Conservation (phyloP, 805 yeast species). For the Yarrowia keelungensis region DNA sequence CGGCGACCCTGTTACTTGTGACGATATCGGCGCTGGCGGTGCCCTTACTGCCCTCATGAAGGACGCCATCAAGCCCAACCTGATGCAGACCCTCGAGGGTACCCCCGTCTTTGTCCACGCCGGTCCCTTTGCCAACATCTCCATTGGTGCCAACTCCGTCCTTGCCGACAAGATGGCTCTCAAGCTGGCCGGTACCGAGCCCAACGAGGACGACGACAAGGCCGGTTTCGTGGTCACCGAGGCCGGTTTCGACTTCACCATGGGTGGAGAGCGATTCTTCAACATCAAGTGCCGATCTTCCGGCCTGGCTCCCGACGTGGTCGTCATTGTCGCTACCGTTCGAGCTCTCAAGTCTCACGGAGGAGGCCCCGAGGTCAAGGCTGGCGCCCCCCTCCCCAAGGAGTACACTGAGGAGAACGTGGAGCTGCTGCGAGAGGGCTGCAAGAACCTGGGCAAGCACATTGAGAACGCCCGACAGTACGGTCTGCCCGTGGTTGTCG, state of each 20-base stretch:
- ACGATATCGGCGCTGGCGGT: conserved; percentile 94
- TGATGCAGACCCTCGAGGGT: conserved; percentile 97
- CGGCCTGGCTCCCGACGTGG: conserved; percentile 86
- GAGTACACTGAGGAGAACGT: conserved; percentile 85
- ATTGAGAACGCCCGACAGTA: conserved; percentile 83
- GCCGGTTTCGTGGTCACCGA: conserved; percentile 92
- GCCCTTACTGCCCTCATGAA: conserved; percentile 92
- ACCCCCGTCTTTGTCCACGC: conserved; percentile 99
- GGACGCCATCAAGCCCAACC: conserved; percentile 94
- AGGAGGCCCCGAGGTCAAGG: conserved; percentile 96
- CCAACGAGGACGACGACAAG: conserved; percentile 51
- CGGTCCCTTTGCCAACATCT: conserved; percentile 97
- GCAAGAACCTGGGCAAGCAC: conserved; percentile 89
- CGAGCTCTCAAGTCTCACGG: conserved; percentile 96
- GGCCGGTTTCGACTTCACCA: conserved; percentile 98
- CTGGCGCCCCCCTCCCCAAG: conserved; percentile 84
- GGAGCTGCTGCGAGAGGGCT: conserved; percentile 77
- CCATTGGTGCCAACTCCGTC: conserved; percentile 95
- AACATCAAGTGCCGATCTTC: conserved; percentile 96
- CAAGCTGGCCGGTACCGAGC: conserved; percentile 79
- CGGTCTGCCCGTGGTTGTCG: conserved; percentile 93
- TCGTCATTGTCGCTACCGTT: conserved; percentile 94
- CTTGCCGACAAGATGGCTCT: conserved; percentile 92
- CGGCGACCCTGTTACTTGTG: conserved; percentile 89
- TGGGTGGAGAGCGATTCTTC: conserved; percentile 98